Conservation (phyloP, 2,329 filamentous ascomycete genomes). For the Claviceps digitariae region DNA sequence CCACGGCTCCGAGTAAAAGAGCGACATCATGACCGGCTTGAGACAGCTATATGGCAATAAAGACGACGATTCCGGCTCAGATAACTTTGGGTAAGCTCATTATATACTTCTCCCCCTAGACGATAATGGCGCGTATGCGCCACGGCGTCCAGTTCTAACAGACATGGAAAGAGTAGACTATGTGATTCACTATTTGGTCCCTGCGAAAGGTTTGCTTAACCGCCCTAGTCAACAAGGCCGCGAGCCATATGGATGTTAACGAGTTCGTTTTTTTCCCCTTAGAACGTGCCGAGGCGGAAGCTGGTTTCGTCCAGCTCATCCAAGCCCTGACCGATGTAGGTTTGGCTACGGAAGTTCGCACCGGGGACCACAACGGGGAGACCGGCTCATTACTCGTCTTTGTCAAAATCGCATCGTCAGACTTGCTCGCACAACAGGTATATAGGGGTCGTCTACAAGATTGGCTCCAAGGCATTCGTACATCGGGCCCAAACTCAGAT, state of each 20-base stretch:
- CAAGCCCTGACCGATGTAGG: constrained; percentile 63
- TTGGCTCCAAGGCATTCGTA: constrained; percentile 81
- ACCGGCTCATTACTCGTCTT: constrained; percentile 69
- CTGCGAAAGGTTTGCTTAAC: constrained; percentile 45
- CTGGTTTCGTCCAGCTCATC: constrained; percentile 66
- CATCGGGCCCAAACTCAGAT: constrained; percentile 61
- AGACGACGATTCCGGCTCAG: constrained; percentile 13
- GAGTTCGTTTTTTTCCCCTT: neutral
- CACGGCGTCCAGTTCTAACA: neutral
- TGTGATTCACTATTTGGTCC: constrained; percentile 68
- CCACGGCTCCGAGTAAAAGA: neutral
- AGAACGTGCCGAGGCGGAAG: constrained; percentile 58
- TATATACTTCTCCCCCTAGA: neutral
- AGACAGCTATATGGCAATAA: constrained; percentile 19
- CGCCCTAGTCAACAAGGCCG: neutral
- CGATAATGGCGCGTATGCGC: constrained; percentile 5
- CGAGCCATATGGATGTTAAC: neutral
- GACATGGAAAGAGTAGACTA: constrained; percentile 58
- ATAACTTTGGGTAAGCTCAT: constrained; percentile 27
- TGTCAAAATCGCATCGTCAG: constrained; percentile 61
- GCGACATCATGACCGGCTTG: constrained; percentile 19
- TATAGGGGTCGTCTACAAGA: constrained; percentile 83
- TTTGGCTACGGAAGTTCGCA: constrained; percentile 77
- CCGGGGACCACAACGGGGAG: constrained; percentile 65
- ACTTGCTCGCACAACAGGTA: constrained; percentile 64